Percentiles rank a stretch among this genome's conserved stretches.
These are phyloP conservation scores for Mucor irregularis DNA, from an alignment of 371 early-diverging fungal species.

Conservation along the genomic window DNA sequence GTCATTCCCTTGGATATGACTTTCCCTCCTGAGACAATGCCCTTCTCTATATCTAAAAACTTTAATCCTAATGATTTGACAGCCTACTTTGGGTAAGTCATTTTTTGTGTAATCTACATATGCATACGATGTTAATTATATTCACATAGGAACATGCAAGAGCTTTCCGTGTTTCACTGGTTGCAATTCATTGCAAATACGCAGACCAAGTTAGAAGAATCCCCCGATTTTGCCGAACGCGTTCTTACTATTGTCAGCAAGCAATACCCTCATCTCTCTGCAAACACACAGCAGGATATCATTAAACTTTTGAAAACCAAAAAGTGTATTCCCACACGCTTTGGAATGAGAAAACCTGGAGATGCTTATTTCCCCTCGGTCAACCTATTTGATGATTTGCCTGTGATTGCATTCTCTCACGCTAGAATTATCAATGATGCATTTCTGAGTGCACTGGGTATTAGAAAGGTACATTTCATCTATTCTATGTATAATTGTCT, in stretches of 20 bases:
- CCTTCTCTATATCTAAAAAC: slow-evolving; percentile 63
- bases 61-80: slow-evolving; percentile 61
- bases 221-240: slow-evolving; percentile 67
- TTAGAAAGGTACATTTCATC: slow-evolving; percentile 82
- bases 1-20: slow-evolving; percentile 62
- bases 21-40: slow-evolving; percentile 62
- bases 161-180: slow-evolving; percentile 71
- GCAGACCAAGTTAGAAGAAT: slow-evolving; percentile 51
- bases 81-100: slow-evolving; percentile 54
- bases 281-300: slow-evolving; percentile 47
- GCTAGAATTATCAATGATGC: slow-evolving; percentile 54
- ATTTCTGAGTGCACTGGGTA: slow-evolving; percentile 72
- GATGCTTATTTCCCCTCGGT: slow-evolving; percentile 82
- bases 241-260: slow-evolving; percentile 57
- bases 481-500: too few species aligned
- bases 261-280: slow-evolving; percentile 47
- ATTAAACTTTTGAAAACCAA: slow-evolving; percentile 44
- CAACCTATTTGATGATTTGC: slow-evolving; percentile 83
- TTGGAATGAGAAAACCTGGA: slow-evolving; percentile 67
- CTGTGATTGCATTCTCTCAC: slow-evolving; percentile 61
- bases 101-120: too few species aligned
- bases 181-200: slow-evolving; percentile 44
- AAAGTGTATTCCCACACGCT: slow-evolving; percentile 73
- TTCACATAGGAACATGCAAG: slow-evolving; percentile 54
- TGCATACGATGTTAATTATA: too few species aligned